Evolutionary conservation across 805 yeast species (phyloP).

Genomic region (Sugiyamaella qingdaonensis): DNA sequence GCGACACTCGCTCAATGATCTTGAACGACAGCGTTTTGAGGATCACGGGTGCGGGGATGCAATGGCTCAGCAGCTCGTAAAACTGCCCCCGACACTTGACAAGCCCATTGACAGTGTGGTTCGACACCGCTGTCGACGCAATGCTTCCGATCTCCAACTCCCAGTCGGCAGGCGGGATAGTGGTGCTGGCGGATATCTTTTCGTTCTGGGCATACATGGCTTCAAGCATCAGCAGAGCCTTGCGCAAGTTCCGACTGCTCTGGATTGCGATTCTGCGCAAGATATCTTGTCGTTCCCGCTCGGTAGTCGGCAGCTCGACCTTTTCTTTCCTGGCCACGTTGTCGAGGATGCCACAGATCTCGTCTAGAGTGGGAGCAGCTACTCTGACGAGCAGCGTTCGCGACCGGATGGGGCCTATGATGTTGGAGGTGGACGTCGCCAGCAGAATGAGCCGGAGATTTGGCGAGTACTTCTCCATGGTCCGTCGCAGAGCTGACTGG

Average conservation of each 20-base stretch:
- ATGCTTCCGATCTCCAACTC: constrained; percentile 67
- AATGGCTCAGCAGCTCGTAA: constrained; percentile 86
- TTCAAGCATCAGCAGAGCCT: constrained; percentile 74
- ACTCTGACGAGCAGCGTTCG: constrained; percentile 86
- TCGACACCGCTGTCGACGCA: constrained; percentile 55
- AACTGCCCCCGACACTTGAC: constrained; percentile 55
- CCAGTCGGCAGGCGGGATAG: constrained; percentile 81
- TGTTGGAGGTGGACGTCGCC: constrained; percentile 85
- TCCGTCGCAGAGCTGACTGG: constrained; percentile 90
- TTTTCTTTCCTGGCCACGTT: constrained; percentile 57
- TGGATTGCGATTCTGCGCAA: constrained; percentile 50
- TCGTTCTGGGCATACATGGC: constrained; percentile 49
- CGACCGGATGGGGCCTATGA: constrained; percentile 90
- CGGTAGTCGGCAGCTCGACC: constrained; percentile 35
- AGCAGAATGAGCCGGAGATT: constrained; percentile 80
- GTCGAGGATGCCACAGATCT: constrained; percentile 52
- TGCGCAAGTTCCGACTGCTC: constrained; percentile 69
- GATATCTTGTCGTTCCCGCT: constrained; percentile 40
- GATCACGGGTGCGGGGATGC: constrained; percentile 85
- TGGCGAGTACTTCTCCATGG: constrained; percentile 91
- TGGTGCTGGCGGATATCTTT: constrained; percentile 36
- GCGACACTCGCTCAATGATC: constrained; percentile 30
- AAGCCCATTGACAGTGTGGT: constrained; percentile 52
- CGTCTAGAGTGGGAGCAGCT: constrained; percentile 68
- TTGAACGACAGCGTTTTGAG: constrained; percentile 52